These are phyloP conservation scores for Athelia psychrophila DNA, from an alignment of 1,284 basidiomycete genomes.

Conservation along the genomic window DNA sequence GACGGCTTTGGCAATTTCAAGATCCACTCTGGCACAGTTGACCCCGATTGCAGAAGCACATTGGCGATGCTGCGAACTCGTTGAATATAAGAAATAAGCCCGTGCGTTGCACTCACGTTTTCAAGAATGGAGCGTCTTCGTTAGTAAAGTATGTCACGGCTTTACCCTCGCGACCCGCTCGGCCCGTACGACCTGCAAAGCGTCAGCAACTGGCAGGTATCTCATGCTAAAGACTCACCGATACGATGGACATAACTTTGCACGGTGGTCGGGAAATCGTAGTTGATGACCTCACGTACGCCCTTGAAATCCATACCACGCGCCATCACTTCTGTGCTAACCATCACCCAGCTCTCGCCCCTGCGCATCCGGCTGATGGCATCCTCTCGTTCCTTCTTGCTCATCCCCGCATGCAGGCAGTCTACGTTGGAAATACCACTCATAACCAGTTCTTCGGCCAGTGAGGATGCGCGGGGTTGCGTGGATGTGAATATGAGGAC, in stretches of 20 bases:
- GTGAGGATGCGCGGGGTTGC: constrained; percentile 86
- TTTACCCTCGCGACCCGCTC: constrained; percentile 88
- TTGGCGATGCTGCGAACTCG: constrained; percentile 77
- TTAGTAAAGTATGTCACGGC: constrained; percentile 96
- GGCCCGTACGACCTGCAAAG: constrained; percentile 79
- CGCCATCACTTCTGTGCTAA: constrained; percentile 94
- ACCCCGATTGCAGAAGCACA: constrained; percentile 88
- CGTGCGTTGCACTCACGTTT: constrained; percentile 59
- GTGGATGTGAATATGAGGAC: constrained; percentile 93
- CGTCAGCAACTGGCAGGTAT: constrained; percentile 4
- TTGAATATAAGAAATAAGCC: constrained; percentile 3
- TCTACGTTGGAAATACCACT: constrained; percentile 89
- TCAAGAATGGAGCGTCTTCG: constrained; percentile 89
- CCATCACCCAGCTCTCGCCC: constrained; percentile 89
- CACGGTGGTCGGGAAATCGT: constrained; percentile 92
- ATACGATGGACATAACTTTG: constrained; percentile 97
- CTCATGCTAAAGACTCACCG: constrained; percentile 41
- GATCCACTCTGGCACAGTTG: constrained; percentile 89
- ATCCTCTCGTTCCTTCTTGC: constrained; percentile 84
- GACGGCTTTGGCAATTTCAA: constrained; percentile 83
- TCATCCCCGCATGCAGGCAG: constrained; percentile 88
- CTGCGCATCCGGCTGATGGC: constrained; percentile 82
- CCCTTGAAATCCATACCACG: constrained; percentile 98
- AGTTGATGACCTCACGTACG: constrained; percentile 93
- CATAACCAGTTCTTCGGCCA: constrained; percentile 83